Conservation (phyloP, 768 basidiomycete species). For the Russula sp. region DNA sequence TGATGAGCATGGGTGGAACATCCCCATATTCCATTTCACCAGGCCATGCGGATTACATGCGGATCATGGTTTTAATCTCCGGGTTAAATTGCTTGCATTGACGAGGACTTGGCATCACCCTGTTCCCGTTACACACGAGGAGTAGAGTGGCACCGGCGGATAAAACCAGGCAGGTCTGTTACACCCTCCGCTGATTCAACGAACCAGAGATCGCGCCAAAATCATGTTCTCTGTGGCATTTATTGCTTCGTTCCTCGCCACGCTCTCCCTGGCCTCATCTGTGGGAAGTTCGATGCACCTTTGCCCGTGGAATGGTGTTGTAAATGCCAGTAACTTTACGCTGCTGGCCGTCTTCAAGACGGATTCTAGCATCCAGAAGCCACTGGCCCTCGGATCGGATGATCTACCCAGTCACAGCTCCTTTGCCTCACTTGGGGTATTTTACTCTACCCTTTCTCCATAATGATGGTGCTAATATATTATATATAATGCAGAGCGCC, state of each 20-base stretch:
- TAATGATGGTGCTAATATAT: background rate
- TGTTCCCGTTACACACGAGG: background rate
- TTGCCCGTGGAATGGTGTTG: slow-evolving; percentile 1
- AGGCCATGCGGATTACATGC: no score
- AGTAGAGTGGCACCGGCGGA: background rate
- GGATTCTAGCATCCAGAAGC: background rate
- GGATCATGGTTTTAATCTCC: background rate
- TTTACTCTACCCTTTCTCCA: background rate
- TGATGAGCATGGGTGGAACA: no score
- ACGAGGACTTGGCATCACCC: background rate
- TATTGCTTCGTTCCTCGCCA: background rate
- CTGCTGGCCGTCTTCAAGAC: background rate
- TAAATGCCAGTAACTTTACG: slow-evolving; percentile 1
- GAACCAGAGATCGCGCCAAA: background rate
- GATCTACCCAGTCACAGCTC: background rate
- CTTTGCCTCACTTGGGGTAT: background rate
- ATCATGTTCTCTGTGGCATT: background rate
- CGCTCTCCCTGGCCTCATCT: background rate
- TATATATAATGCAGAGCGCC: background rate
- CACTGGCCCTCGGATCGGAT: background rate
- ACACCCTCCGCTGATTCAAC: background rate
- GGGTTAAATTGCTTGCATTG: background rate
- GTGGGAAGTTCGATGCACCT: background rate
- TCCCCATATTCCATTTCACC: no score
- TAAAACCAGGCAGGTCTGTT: background rate